Base-by-base conservation (phyloP, 2,329 filamentous ascomycete genomes). In the Colletotrichum musae region DNA sequence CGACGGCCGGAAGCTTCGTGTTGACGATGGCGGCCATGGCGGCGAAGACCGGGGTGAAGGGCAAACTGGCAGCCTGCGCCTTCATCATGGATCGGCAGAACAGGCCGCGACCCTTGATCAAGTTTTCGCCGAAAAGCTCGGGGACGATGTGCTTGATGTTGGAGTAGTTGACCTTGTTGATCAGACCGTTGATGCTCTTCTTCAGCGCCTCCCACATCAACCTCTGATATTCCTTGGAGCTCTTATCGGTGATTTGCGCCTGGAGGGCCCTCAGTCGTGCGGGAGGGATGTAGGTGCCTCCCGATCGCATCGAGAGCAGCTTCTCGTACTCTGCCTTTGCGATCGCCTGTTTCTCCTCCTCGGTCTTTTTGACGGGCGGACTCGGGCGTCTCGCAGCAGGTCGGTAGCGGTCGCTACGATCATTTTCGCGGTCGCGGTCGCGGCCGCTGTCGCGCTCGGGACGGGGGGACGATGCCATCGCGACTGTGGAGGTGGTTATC, bases 121-220 rank as follows among this genome's bases (percentile, higher is more conserved):
- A 82, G 79, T 99, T 99, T 85, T 99, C 96, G 58, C 91, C 90
- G 81, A 99, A 99, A 53, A 99, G 86, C 82, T 99, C 96, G 2
- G 95, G 95, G 26, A 98, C 94, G 71, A 99, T 98, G 77, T 93
- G 89, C 82, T 99, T 98, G 87, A 99, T 98, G 80, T 99, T 99
- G 41, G 93, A 94, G 64, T 95, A 93, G 82, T 98, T 98, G 85
- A 98, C 93, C 85, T 99, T 99, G 88, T 99, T 99, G 87, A 99
- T 97, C 73, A 99, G 84, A 75, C 96, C 96, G 79, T 99, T 98
- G 83, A 99, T 97, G 57, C 93, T 96, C 86, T 99, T 99, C 85
- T 99, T 99, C 77, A 99, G 85, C 13, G 95, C 95, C 82, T 99
- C 96, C 96, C 96, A 99, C 9, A 95, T 94, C 94, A 99, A 97